Base-by-base conservation (phyloP, 306 rosid genomes). In the Oemleria cerasiformis region DNA sequence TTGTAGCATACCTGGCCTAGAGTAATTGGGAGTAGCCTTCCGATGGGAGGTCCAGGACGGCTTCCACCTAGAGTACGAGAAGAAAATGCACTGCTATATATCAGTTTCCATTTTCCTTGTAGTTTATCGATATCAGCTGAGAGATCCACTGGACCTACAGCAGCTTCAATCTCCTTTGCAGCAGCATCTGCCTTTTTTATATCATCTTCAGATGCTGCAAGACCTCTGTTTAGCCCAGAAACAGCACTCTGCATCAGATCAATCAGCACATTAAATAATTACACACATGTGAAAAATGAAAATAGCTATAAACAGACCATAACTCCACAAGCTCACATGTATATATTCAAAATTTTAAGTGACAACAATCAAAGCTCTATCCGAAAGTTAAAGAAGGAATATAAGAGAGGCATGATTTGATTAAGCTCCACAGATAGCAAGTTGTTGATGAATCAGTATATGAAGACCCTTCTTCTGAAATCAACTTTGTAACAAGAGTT, bases 91-190 rank as follows among this genome's bases (percentile, higher is more conserved):
- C 98, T 94, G 86, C 97, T 94, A 73, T 91, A 91, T 67, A 91
- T 82, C 61, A 94, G 79, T 82, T 86, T 94, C 97, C 98, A 94
- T 85, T 91, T 87, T 44, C 98, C 98, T 81, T 94, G 98, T 82
- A 94, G 79, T 75, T 82, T 87, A 63, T 87, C 97, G 53, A 91
- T 74, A 77, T 82, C 86, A 13, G 2, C 67, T 4, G 94, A 72
- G 47, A 94, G 90, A 84, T 94, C 95, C 2, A 94, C 92, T 14
- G 74, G 80, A 56, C 97, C 97, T 67, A 82, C 92, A 51, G 73
- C 88, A 74, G 71, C 86, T 83, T 91, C 98, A 59, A 94, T 78
- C 80, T 86, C 95, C 86, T 84, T 94, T 43, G 97, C 97, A 11
- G 97, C 97, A 7, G 68, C 84, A 51, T 94, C 98, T 65, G 90